Conservation (phyloP, 2,329 filamentous ascomycete genomes). For the Blumeria hordei region DNA sequence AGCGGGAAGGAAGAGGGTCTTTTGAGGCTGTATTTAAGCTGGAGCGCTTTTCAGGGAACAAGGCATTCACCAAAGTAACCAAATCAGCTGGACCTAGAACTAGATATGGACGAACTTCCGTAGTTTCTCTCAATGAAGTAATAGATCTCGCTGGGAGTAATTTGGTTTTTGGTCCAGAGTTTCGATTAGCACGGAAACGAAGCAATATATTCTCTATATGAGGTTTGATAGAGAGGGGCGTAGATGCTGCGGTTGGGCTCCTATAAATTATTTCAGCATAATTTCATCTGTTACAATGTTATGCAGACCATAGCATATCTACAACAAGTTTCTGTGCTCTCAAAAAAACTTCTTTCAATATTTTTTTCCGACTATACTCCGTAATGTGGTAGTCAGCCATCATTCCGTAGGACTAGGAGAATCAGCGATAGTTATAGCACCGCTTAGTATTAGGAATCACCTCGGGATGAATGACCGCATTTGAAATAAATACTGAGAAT, state of each 20-base stretch:
- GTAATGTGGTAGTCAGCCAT: constrained; percentile 83
- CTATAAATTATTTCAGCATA: constrained; percentile 11
- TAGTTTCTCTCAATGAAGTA: constrained; percentile 39
- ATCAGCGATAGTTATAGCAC: constrained; percentile 7
- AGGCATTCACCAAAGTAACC: constrained; percentile 53
- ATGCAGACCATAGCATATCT: too few relatives aligned
- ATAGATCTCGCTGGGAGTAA: too few relatives aligned
- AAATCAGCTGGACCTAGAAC: constrained; percentile 61
- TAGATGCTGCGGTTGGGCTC: constrained; percentile 31
- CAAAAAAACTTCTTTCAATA: constrained; percentile 44
- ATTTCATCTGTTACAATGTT: too few relatives aligned
- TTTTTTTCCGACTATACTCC: constrained; percentile 68
- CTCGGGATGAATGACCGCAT: constrained; percentile 74
- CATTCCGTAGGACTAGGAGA: constrained; percentile 28
- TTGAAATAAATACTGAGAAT: constrained; percentile 66
- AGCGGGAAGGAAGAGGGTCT: constrained; percentile 30
- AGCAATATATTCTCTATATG: constrained; percentile 50
- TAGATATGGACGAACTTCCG: constrained; percentile 55
- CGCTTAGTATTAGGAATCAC: constrained; percentile 19
- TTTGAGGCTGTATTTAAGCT: constrained; percentile 26
- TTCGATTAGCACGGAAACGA: constrained; percentile 25
- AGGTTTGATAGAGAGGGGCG: constrained; percentile 34
- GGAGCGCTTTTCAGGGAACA: constrained; percentile 55
- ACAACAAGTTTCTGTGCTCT: too few relatives aligned
- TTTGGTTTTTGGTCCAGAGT: constrained; percentile 19